Evolutionary conservation across 352 stramenopile species (phyloP).

Genomic region (Globisporangium heterothallicum): DNA sequence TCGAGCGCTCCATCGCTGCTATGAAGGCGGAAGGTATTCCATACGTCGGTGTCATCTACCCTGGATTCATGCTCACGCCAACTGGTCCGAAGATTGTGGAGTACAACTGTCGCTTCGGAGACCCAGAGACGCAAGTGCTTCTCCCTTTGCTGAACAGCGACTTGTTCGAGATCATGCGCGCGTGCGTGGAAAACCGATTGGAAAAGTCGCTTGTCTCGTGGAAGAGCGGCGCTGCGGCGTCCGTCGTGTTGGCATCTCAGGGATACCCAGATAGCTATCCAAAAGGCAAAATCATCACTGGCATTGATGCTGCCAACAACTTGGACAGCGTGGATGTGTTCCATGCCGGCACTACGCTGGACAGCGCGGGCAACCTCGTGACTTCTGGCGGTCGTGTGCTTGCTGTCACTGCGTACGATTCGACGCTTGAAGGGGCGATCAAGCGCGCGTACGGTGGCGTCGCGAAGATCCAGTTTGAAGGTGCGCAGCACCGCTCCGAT

Average conservation of each 20-base stretch:
- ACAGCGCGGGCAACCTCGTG: constrained; percentile 55
- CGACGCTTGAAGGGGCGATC: constrained; percentile 90
- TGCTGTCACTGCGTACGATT: constrained; percentile 92
- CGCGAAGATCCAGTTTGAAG: constrained; percentile 85
- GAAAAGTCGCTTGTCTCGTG: constrained; percentile 85
- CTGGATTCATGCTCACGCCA: constrained; percentile 96
- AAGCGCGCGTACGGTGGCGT: constrained; percentile 89
- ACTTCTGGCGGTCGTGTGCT: constrained; percentile 97
- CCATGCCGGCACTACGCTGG: constrained; percentile 95
- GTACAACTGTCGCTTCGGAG: constrained; percentile 99
- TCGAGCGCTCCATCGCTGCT: constrained; percentile 66
- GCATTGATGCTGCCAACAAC: constrained; percentile 82
- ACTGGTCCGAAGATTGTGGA: constrained; percentile 95
- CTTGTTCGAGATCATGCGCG: constrained; percentile 96
- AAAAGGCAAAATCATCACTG: constrained; percentile 96
- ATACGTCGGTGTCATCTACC: constrained; percentile 99
- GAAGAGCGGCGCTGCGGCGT: constrained; percentile 89
- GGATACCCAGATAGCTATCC: constrained; percentile 98
- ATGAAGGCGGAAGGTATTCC: constrained; percentile 93
- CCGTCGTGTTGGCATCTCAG: constrained; percentile 94
- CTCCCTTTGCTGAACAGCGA: constrained; percentile 97
- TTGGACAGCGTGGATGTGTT: constrained; percentile 95
- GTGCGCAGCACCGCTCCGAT: constrained; percentile 95
- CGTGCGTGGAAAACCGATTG: constrained; percentile 93
- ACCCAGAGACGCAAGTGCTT: constrained; percentile 98